Percentiles rank a stretch among this genome's conserved stretches.
phyloP scores from a whole-genome alignment of 108 stramenopile genomes.

The Discostella stelligeroides region DNA sequence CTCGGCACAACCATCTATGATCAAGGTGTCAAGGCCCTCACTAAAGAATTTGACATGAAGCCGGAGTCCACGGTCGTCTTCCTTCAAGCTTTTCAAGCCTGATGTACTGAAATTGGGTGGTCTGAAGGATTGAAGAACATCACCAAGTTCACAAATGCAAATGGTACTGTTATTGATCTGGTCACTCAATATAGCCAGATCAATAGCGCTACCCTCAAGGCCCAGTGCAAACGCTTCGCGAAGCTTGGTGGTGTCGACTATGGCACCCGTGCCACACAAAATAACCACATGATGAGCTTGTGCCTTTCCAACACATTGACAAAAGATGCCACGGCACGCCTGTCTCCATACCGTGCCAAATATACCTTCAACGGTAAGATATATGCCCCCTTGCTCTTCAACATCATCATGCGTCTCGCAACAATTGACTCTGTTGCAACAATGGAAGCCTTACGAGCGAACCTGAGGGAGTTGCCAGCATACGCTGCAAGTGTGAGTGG shows the following conservation, averaged over 20 bases:
- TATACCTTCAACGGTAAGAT: no score
- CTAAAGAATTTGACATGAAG: background rate
- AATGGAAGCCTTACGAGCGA: no score
- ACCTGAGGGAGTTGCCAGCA: no score
- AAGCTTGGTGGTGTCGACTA: background rate
- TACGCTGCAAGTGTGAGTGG: no score
- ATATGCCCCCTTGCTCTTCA: no score
- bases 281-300: background rate
- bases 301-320: background rate
- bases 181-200: background rate
- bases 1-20: background rate
- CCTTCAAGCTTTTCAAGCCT: background rate
- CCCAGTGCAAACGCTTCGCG: background rate
- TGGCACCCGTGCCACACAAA: background rate
- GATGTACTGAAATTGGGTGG: background rate
- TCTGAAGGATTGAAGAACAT: background rate
- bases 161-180: background rate
- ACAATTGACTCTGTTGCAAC: no score
- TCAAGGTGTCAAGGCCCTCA: background rate
- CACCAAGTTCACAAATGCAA: background rate
- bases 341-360: no score
- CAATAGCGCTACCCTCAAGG: background rate
- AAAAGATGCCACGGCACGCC: background rate
- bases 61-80: background rate
- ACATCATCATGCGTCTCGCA: no score